A percentile compares a stretch with the other conserved stretches of the same genome.
Conservation (phyloP, 352 stramenopile species). For the Phytophthora hybrid region DNA sequence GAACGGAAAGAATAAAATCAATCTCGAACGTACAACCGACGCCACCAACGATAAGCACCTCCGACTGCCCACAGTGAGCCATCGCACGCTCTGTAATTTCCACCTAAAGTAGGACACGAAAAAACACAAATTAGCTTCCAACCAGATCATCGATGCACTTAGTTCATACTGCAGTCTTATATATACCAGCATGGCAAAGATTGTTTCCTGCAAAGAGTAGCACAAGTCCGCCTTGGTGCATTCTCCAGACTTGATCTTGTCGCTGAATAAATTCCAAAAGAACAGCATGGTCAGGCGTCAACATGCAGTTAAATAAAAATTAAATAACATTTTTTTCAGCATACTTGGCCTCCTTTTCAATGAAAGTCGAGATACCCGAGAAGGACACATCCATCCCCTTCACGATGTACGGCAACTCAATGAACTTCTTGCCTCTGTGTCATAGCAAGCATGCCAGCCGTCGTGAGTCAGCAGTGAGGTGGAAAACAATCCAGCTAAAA, state of each 20-base stretch:
- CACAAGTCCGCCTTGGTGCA: slow-evolving; percentile 98
- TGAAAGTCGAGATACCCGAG: slow-evolving; percentile 97
- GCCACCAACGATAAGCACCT: slow-evolving; percentile 99
- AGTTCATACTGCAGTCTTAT: not conserved
- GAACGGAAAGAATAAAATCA: not conserved
- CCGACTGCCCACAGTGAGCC: slow-evolving; percentile 96
- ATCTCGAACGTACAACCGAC: slow-evolving; percentile 94
- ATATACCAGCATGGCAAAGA: slow-evolving; percentile 99
- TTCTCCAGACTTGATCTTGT: slow-evolving; percentile 84
- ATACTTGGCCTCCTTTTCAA: slow-evolving; percentile 94
- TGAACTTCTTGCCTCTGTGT: slow-evolving; percentile 87
- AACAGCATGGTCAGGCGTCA: not conserved
- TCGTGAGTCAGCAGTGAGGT: not conserved
- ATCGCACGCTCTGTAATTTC: slow-evolving; percentile 99
- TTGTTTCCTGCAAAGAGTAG: slow-evolving; percentile 99
- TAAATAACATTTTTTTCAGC: not conserved
- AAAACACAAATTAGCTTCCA: not conserved
- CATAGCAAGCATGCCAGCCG: slow-evolving; percentile 1
- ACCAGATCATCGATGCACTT: not conserved
- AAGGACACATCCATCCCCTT: slow-evolving; percentile 99
- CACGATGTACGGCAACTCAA: slow-evolving; percentile 98
- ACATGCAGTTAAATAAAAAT: not conserved
- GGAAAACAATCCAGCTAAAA: not conserved
- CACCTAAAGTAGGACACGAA: slow-evolving; percentile 58
- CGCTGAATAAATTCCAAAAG: slow-evolving; percentile 38